A percentile compares a stretch with the other conserved stretches of the same genome.
Evolutionary conservation across 495 filamentous ascomycete species (phyloP).

Genomic region (Letharia lupina): DNA sequence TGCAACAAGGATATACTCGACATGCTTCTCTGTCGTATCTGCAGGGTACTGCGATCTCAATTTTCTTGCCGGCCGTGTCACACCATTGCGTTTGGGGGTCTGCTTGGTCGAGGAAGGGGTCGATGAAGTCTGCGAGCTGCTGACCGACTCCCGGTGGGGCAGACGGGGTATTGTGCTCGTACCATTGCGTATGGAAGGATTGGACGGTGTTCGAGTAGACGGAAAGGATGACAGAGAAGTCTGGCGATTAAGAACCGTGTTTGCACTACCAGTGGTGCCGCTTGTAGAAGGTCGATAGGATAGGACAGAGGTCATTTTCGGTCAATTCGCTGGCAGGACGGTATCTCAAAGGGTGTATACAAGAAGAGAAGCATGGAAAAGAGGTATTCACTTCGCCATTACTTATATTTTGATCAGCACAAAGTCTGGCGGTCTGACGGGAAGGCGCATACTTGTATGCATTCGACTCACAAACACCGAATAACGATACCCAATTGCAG

Average conservation of each 20-base stretch:
- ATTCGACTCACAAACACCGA: neutral
- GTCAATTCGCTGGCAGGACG: constrained; percentile 14
- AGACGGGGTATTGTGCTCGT: constrained; percentile 46
- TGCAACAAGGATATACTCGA: constrained; percentile 98
- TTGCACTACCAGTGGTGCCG: constrained; percentile 25
- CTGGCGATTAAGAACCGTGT: constrained; percentile 28
- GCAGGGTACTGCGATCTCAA: constrained; percentile 82
- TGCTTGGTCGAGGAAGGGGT: constrained; percentile 41
- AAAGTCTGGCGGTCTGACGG: neutral
- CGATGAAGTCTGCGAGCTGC: constrained; percentile 36
- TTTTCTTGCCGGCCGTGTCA: constrained; percentile 34
- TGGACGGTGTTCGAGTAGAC: constrained; percentile 43
- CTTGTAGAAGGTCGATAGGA: constrained; percentile 40
- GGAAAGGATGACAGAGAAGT: constrained; percentile 54
- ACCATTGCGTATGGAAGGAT: constrained; percentile 43
- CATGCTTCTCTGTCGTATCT: constrained; percentile 75
- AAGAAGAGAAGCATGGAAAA: neutral
- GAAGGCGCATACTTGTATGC: neutral
- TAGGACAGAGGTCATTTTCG: constrained; percentile 38
- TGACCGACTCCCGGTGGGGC: constrained; percentile 45
- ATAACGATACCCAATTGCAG: neutral
- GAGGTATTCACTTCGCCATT: neutral
- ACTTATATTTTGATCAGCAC: constrained; percentile 3
- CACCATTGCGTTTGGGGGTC: constrained; percentile 10
- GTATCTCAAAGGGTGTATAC: neutral